Percentiles rank a stretch among this genome's conserved stretches.
Conservation (phyloP, 495 filamentous ascomycete genomes). For the Lasiosphaeria hispida region DNA sequence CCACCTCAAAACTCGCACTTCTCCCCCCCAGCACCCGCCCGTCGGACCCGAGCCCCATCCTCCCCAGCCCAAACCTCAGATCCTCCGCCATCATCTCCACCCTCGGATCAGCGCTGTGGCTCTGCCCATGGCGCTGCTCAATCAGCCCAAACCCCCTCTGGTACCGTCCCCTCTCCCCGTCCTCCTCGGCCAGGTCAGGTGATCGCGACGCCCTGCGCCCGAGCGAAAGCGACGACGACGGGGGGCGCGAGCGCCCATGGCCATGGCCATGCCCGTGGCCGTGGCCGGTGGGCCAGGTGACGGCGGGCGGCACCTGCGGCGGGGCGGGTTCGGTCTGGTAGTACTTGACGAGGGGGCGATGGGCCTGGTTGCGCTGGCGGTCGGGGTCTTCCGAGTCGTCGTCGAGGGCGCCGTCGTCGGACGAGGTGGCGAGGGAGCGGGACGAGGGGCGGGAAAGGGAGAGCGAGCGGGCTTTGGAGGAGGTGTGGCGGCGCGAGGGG, state of each 20-base stretch:
- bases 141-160: background rate
- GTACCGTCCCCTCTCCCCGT: background rate
- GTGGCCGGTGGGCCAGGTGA: too few species aligned
- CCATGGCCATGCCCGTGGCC: too few species aligned
- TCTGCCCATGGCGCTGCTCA: background rate
- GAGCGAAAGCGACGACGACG: too few species aligned
- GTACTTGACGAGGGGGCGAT: conserved; percentile 9
- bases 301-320: too few species aligned
- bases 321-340: conserved; percentile 15
- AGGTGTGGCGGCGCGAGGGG: background rate
- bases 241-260: too few species aligned
- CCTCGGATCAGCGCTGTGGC: background rate
- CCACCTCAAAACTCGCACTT: conserved; percentile 18
- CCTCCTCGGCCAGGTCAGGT: background rate
- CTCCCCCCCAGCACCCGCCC: conserved; percentile 5
- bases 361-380: background rate
- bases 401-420: background rate
- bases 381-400: background rate
- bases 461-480: conserved; percentile 12
- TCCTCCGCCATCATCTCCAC: background rate
- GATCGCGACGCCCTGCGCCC: background rate
- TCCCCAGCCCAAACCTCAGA: conserved; percentile 5
- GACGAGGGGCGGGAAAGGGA: conserved; percentile 13
- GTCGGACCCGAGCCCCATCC: conserved; percentile 2
- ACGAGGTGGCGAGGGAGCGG: background rate